Percentiles rank a stretch among this genome's conserved stretches.
Conservation (phyloP, 768 basidiomycete species). For the Leucocoprinus leucothites region DNA sequence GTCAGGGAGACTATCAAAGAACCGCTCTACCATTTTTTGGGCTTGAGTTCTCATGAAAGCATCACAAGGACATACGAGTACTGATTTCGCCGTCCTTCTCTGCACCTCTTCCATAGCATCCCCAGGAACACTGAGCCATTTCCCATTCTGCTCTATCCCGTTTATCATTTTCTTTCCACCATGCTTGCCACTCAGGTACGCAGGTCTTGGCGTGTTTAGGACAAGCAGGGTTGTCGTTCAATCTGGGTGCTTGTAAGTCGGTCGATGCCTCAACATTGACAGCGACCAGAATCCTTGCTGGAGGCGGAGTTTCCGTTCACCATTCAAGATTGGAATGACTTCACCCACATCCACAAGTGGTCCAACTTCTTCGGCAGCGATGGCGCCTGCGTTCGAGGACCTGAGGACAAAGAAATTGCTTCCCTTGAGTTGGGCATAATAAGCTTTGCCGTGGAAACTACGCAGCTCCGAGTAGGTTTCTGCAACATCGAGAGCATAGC, state of each 20-base stretch:
- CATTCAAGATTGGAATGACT: neutral
- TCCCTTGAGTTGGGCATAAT: neutral
- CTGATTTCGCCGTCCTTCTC: too few species aligned
- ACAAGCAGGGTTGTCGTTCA: neutral
- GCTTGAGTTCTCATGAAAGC: too few species aligned
- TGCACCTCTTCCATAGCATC: neutral
- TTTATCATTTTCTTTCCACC: conserved; percentile 1
- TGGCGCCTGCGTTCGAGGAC: neutral
- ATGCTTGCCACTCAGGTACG: neutral
- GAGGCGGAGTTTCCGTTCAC: neutral
- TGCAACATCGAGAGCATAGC: neutral
- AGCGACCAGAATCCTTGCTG: conserved; percentile 2
- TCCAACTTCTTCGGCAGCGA: neutral
- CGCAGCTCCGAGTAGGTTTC: neutral
- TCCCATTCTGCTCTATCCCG: neutral
- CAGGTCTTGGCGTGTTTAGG: neutral
- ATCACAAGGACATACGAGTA: too few species aligned
- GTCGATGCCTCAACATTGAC: neutral
- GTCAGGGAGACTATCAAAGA: too few species aligned
- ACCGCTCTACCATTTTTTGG: too few species aligned
- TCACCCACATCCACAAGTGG: neutral
- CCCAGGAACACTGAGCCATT: neutral
- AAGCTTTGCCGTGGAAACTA: conserved; percentile 1
- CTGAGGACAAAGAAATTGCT: neutral
- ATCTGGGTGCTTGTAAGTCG: neutral